A percentile compares a stretch with the other conserved stretches of the same genome.
Evolutionary conservation across 768 basidiomycete species (phyloP).

Genomic region (Lentinula sp.): DNA sequence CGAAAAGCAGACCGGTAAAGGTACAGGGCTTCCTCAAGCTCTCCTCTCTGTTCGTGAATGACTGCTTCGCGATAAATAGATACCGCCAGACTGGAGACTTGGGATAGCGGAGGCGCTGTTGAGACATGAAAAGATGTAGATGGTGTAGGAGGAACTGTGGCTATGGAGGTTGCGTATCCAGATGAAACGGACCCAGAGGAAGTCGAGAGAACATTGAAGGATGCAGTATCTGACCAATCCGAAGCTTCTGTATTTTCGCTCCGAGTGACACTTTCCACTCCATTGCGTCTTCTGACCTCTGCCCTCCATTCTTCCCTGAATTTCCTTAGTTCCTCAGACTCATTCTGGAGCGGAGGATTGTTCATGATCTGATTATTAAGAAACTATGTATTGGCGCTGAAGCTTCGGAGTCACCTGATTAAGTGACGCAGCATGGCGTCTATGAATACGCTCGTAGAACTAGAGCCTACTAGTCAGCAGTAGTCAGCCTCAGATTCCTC

Average conservation of each 20-base stretch:
- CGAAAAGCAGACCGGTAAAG: conserved; percentile 81
- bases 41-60: conserved; percentile 63
- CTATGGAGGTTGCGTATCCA: background rate
- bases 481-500: no score
- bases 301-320: conserved; percentile 74
- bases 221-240: background rate
- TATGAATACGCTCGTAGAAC: no score
- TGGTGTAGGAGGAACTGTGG: background rate
- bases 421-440: background rate
- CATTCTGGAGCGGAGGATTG: conserved; percentile 22
- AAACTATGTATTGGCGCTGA: background rate
- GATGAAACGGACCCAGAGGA: background rate
- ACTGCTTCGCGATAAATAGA: conserved; percentile 67
- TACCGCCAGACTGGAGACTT: conserved; percentile 43
- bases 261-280: background rate
- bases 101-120: conserved; percentile 19
- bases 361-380: background rate
- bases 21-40: conserved; percentile 68
- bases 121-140: background rate
- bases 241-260: background rate
- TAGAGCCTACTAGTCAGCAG: no score
- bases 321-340: conserved; percentile 54
- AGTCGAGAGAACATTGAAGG: background rate
- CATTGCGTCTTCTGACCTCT: conserved; percentile 46
- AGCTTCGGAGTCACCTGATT: background rate